Conservation (phyloP, 805 yeast species). For the Tetrapisispora phaffii region DNA sequence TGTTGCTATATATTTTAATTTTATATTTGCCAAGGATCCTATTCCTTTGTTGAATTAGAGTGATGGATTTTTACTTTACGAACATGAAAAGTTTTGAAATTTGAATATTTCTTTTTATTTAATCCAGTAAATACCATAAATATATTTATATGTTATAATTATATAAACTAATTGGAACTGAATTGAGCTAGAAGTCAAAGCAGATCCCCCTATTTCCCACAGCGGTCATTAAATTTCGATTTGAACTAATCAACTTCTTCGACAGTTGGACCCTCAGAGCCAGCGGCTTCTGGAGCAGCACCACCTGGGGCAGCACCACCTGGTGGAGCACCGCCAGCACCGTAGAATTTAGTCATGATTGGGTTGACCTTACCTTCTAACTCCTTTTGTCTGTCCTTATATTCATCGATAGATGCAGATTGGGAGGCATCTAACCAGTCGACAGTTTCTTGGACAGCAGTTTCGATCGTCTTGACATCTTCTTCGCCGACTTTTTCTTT, state of each 20-base stretch:
- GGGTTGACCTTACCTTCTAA: conserved; percentile 93
- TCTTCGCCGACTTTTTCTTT: conserved; percentile 69
- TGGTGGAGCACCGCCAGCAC: conserved; percentile 55
- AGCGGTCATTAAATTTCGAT: too few relatives aligned
- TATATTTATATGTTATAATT: too few relatives aligned
- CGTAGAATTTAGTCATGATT: conserved; percentile 94
- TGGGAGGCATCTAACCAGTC: conserved; percentile 90
- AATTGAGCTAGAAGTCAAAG: too few relatives aligned
- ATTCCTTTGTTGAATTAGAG: too few relatives aligned
- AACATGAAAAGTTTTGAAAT: too few relatives aligned
- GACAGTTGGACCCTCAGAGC: conserved; percentile 57
- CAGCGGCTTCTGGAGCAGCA: conserved; percentile 42
- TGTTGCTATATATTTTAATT: too few relatives aligned
- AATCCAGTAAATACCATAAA: too few relatives aligned
- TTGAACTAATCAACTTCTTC: conserved; percentile 58
- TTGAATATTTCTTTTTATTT: too few relatives aligned
- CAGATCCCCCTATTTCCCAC: too few relatives aligned
- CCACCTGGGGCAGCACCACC: conserved; percentile 29
- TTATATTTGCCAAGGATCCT: too few relatives aligned
- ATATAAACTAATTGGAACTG: too few relatives aligned
- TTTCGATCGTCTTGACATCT: conserved; percentile 58
- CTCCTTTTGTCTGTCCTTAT: conserved; percentile 87
- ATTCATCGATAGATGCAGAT: conserved; percentile 89
- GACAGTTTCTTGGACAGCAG: conserved; percentile 78
- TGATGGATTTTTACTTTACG: too few relatives aligned